phyloP scores from a whole-genome alignment of 768 basidiomycete species.

The Pluteus cervinus region DNA sequence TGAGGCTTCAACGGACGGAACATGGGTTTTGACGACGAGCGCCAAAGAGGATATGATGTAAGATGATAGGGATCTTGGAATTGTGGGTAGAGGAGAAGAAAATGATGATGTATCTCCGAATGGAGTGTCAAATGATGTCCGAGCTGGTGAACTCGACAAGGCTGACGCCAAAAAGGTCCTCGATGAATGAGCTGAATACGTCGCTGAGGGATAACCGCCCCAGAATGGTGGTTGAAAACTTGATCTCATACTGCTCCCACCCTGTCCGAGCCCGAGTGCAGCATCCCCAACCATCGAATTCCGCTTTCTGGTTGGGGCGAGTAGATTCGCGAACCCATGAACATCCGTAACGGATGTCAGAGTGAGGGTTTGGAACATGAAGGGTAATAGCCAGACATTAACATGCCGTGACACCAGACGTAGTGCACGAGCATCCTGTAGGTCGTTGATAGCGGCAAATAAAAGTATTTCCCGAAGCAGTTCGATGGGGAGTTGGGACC shows the following conservation, averaged over 20 bases:
- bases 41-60: constrained; percentile 26
- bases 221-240: too few relatives aligned
- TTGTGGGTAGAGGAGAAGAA: constrained; percentile 20
- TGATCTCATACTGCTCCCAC: too few relatives aligned
- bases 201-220: too few relatives aligned
- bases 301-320: constrained; percentile 22
- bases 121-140: too few relatives aligned
- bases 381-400: constrained; percentile 28
- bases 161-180: too few relatives aligned
- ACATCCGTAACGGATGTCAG: constrained; percentile 21
- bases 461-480: constrained; percentile 27
- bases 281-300: too few relatives aligned
- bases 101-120: too few relatives aligned
- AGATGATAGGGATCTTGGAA: constrained; percentile 22
- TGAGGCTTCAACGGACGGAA: constrained; percentile 28
- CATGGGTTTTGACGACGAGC: constrained; percentile 21
- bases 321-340: constrained; percentile 20
- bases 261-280: too few relatives aligned
- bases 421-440: constrained; percentile 18
- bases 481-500: constrained; percentile 27
- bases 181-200: too few relatives aligned
- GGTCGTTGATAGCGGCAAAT: constrained; percentile 18
- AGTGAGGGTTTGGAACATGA: constrained; percentile 23
- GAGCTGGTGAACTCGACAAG: too few relatives aligned
- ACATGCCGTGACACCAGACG: constrained; percentile 27